These are phyloP conservation scores for Penstemon eatonii DNA, from an alignment of 257 asterid genomes.

Conservation along the genomic window DNA sequence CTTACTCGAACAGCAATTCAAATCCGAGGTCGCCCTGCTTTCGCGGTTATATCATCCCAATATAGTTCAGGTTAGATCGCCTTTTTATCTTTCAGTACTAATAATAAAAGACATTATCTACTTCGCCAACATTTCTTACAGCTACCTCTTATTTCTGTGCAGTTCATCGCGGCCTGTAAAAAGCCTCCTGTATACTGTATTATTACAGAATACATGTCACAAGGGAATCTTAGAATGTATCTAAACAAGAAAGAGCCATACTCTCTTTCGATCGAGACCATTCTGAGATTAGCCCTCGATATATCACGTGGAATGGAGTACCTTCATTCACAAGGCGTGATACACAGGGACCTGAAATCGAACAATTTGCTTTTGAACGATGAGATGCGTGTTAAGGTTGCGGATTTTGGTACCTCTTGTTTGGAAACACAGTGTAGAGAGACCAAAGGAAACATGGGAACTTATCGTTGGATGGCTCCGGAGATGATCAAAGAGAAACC, in stretches of 20 bases:
- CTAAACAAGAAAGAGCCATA: constrained; percentile 76
- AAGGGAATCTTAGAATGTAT: constrained; percentile 78
- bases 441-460: constrained; percentile 66
- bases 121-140: neutral
- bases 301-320: constrained; percentile 84
- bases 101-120: neutral
- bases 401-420: constrained; percentile 88
- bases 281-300: constrained; percentile 70
- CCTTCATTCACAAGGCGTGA: constrained; percentile 82
- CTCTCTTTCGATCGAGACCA: constrained; percentile 61
- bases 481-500: constrained; percentile 78
- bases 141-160: constrained; percentile 11
- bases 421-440: constrained; percentile 63
- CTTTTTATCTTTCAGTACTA: neutral
- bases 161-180: constrained; percentile 77
- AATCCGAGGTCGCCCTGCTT: constrained; percentile 58
- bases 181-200: constrained; percentile 78
- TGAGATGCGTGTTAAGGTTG: constrained; percentile 80
- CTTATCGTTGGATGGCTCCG: constrained; percentile 97
- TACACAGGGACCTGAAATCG: constrained; percentile 89
- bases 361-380: constrained; percentile 76
- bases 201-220: constrained; percentile 79
- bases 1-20: constrained; percentile 58
- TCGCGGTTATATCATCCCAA: constrained; percentile 71
- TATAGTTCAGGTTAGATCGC: constrained; percentile 55